These are phyloP conservation scores for Yarrowia galli DNA, from an alignment of 1,139 yeast species.

Conservation along the genomic window DNA sequence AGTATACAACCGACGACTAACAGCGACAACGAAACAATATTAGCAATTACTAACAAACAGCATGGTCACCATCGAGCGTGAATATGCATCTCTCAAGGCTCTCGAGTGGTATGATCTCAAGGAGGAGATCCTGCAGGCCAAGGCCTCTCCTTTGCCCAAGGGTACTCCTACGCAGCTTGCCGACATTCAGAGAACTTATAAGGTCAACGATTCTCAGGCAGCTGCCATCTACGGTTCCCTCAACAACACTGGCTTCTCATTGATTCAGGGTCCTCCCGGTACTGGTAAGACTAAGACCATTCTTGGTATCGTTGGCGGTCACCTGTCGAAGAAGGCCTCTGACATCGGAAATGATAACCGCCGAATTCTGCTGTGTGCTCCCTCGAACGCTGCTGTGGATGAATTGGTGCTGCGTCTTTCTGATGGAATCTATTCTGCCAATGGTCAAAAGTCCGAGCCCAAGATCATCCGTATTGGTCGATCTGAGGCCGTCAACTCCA, in stretches of 20 bases:
- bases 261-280: conserved; percentile 98
- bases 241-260: conserved; percentile 73
- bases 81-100: conserved; percentile 82
- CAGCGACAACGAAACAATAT: no score
- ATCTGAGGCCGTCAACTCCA: conserved; percentile 83
- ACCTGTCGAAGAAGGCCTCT: conserved; percentile 56
- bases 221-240: conserved; percentile 81
- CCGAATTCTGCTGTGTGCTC: conserved; percentile 89
- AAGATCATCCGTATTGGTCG: conserved; percentile 89
- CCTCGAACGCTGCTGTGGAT: conserved; percentile 99
- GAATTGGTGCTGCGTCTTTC: conserved; percentile 88
- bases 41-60: conserved; percentile 40
- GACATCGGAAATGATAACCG: conserved; percentile 51
- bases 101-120: conserved; percentile 79
- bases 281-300: conserved; percentile 98
- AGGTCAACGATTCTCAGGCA: conserved; percentile 88
- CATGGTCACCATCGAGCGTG: conserved; percentile 93
- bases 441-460: conserved; percentile 68
- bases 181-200: conserved; percentile 55
- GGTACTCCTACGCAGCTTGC: conserved; percentile 55
- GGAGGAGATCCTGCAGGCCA: conserved; percentile 68
- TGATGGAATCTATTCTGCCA: conserved; percentile 64
- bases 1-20: conserved; percentile 3
- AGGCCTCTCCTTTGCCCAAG: conserved; percentile 60
- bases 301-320: conserved; percentile 85